These are phyloP conservation scores for Dimocarpus longan DNA, from an alignment of 345 rosid species.

Conservation along the genomic window DNA sequence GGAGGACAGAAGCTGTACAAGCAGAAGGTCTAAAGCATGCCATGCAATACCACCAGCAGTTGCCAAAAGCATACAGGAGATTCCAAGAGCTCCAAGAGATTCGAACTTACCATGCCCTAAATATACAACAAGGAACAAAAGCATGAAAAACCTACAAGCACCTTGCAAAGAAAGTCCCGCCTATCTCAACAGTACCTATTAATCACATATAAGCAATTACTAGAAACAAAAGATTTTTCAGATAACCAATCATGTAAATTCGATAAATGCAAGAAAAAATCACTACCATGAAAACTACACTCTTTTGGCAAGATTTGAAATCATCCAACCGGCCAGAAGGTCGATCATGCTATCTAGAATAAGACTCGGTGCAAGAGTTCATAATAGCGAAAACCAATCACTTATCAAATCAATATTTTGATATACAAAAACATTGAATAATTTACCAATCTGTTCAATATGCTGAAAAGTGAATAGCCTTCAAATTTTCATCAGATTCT, in stretches of 20 bases:
- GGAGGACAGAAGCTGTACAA: constrained; percentile 42
- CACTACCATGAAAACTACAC: not conserved
- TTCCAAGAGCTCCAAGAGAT: constrained; percentile 89
- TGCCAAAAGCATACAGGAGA: constrained; percentile 89
- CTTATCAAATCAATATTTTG: too few relatives aligned
- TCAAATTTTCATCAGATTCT: not conserved
- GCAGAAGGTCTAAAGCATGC: constrained; percentile 76
- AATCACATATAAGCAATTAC: not conserved
- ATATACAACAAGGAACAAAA: constrained; percentile 12
- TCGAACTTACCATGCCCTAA: constrained; percentile 95
- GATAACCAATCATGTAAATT: not conserved
- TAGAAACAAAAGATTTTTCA: not conserved
- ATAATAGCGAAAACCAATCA: too few relatives aligned
- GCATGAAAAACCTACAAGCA: constrained; percentile 14
- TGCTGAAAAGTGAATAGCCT: too few relatives aligned
- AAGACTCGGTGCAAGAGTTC: not conserved
- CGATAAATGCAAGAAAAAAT: not conserved
- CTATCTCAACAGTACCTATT: not conserved
- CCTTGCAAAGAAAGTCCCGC: not conserved
- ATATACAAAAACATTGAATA: too few relatives aligned
- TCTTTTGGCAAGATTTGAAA: not conserved
- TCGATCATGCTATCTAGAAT: too few relatives aligned
- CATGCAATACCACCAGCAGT: constrained; percentile 89
- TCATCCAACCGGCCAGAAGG: not conserved
- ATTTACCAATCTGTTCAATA: too few relatives aligned